Base-by-base conservation (phyloP, 202 grass and related monocot genomes). In the Panicum virgatum region DNA sequence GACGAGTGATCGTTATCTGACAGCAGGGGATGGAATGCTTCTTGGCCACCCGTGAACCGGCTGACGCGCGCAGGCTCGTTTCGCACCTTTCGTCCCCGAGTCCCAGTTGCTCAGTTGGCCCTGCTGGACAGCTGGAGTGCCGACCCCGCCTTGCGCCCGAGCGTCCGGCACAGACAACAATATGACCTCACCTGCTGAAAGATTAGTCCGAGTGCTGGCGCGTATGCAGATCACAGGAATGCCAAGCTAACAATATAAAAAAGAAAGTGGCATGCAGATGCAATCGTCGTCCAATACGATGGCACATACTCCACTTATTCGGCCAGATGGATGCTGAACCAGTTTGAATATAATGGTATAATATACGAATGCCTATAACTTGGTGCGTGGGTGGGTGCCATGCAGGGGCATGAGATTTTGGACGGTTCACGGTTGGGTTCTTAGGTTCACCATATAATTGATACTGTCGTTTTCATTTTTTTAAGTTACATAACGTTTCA, bases 1-100 rank as follows among this genome's bases (percentile, higher is more conserved):
- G 27, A 72, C 52, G 46, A 72, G 56, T 6, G 47, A 22, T 34
- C 68, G 25, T 53, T n/a, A 66, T 68, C 65, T 40, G 72, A 75
- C 51, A 75, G 20, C 51, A 75, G 20, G 8, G 34, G 13, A 72
- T 36, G 70, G 73, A 29, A 60, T 12, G 52, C 67, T 30, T 2
- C 32, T 34, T 34, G 32, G 32, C 3, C 30, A 30, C 69, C 80
- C 69, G 69, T 73, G 80, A 82, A 52, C 80, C 69, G 12, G 80
- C 52, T 64, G 36, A 51, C 36, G 30, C 42, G 29, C 29, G 32
- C 42, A 27, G 22, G n/a, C 48, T 72, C 46, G 79, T 72, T n/a
- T n/a, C 56, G 79, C 43, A 9, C 20, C 42, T 25, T 27, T 72
- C 66, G 43, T 13, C 57, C 69, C n/a, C n/a, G n/a, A n/a, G n/a